Conservation (phyloP, 2,329 filamentous ascomycete species). For the Rhinocladiella similis region DNA sequence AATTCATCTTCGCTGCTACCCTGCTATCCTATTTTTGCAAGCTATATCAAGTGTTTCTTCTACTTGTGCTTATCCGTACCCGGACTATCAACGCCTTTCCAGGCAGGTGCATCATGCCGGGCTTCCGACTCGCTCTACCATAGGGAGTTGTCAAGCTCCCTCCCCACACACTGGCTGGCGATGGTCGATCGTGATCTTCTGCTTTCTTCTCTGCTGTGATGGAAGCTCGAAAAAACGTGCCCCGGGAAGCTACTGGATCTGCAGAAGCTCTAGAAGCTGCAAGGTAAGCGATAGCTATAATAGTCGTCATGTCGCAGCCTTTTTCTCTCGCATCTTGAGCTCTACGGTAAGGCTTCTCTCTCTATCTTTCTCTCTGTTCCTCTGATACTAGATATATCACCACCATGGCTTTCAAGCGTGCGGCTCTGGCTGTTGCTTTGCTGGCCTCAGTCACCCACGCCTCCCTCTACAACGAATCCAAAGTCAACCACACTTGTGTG, state of each 20-base stretch:
- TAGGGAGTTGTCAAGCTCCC: too few relatives aligned
- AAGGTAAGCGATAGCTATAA: background rate
- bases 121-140: conserved; percentile 14
- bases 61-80: background rate
- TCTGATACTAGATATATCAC: background rate
- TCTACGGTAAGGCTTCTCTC: too few relatives aligned
- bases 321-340: too few relatives aligned
- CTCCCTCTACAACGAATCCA: conserved; percentile 48
- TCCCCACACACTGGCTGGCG: too few relatives aligned
- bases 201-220: too few relatives aligned
- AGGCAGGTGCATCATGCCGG: conserved; percentile 16
- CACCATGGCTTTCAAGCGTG: conserved; percentile 12
- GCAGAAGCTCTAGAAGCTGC: background rate
- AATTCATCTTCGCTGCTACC: background rate
- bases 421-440: conserved; percentile 11
- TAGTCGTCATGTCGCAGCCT: background rate
- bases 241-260: background rate
- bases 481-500: conserved; percentile 58
- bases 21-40: conserved; percentile 1
- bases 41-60: background rate
- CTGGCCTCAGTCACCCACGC: conserved; percentile 3
- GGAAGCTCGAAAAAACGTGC: background rate
- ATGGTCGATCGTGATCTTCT: too few relatives aligned
- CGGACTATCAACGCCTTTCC: background rate
- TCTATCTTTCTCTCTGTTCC: too few relatives aligned